Base-by-base conservation (phyloP, 106 monocot species). In the Phalaenopsis equestris region DNA sequence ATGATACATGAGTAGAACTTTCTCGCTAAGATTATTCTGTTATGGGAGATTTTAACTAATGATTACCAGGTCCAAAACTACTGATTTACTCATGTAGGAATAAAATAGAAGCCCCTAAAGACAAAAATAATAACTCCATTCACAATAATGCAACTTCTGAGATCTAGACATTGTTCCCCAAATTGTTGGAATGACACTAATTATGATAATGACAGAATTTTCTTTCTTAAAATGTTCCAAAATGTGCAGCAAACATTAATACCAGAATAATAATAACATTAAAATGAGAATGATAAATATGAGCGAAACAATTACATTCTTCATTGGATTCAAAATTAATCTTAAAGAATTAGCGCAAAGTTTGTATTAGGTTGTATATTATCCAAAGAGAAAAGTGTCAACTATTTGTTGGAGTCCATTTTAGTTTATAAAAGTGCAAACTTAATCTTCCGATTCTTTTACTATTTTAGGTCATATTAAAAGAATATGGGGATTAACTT, bases 251-350 rank as follows among this genome's bases (percentile, higher is more conserved):
- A 64, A 52, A 19, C 56, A 42, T 72, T 49, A 55, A 55, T 52
- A 10, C n/a, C 30, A 49, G 46, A 12, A 72, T n/a, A n/a, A 72
- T 72, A 47, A 77, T 21, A 23, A 77, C 10, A n/a, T 77, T 55
- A 77, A 19, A 36, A 30, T 0, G n/a, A 36, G 8, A 74, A 74
- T 36, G 5, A 74, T 42, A 0, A 74, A 74, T 18, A 74, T 74
- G 11, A n/a, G 38, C 39, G 70, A 70, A 70, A 70, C 39, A 70
- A 70, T 70, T 70, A 70, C 14, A 70, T 70, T 12, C 38, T 70
- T 39, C 15, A 70, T 70, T 74, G 10, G 11, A 42, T 43, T 19
- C 43, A 17, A 74, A 18, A 19, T 19, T 3, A 74, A 74, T 19
- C 6, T n/a, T 19, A 42, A 4, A 19, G 43, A 6, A 19, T 74